Percentiles rank a stretch among this genome's conserved stretches.
phyloP scores from a whole-genome alignment of 2,329 filamentous ascomycete species.

The Seiridium unicorne region DNA sequence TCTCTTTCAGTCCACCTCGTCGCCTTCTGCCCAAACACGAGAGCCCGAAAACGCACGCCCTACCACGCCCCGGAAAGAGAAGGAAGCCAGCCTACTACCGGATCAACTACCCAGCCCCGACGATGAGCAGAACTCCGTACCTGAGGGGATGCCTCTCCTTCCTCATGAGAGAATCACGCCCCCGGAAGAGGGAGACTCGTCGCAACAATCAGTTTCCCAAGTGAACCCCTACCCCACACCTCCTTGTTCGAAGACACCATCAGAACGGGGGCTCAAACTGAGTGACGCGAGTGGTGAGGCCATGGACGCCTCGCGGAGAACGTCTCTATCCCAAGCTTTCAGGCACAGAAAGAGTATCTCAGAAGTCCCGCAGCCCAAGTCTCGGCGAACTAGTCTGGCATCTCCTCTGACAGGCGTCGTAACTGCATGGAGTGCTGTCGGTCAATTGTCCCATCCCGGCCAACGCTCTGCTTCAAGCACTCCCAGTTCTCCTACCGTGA shows the following conservation, averaged over 20 bases:
- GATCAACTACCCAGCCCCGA: conserved; percentile 17
- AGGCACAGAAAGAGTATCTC: conserved; percentile 42
- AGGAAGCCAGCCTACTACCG: conserved; percentile 20
- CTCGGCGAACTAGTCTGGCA: conserved; percentile 43
- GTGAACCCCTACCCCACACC: conserved; percentile 55
- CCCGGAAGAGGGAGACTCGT: conserved; percentile 26
- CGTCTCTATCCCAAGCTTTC: conserved; percentile 18
- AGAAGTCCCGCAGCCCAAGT: conserved; percentile 38
- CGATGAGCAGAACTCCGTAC: conserved; percentile 20
- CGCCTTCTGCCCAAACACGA: conserved; percentile 37
- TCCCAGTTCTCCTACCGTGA: conserved; percentile 46
- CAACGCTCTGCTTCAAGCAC: conserved; percentile 50
- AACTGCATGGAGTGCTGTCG: conserved; percentile 61
- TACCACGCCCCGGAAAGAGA: conserved; percentile 32
- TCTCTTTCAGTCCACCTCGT: conserved; percentile 36
- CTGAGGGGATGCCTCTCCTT: conserved; percentile 31
- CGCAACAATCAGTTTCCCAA: conserved; percentile 24
- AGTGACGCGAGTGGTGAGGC: conserved; percentile 38
- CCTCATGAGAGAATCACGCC: conserved; percentile 36
- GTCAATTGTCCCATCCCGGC: conserved; percentile 68
- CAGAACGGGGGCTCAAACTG: conserved; percentile 41
- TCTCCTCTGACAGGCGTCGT: conserved; percentile 65
- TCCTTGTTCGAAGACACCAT: conserved; percentile 49
- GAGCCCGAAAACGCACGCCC: conserved; percentile 31
- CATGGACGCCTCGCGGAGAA: conserved; percentile 23